Evolutionary conservation across 202 grass and related monocot genomes (phyloP).

Genomic region (Schoenoplectus triqueter): DNA sequence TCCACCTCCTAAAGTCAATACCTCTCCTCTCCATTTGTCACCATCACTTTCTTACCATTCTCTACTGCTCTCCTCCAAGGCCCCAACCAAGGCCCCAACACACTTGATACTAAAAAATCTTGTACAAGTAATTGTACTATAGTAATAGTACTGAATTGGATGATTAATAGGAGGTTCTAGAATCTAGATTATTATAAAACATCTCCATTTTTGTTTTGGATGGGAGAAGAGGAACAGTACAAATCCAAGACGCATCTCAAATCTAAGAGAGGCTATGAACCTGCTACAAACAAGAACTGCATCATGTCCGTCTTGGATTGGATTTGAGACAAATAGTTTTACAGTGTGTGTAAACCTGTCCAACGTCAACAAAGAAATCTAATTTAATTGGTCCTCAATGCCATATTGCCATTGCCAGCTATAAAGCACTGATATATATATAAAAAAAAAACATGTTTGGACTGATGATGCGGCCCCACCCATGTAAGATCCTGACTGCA

Average conservation of each 20-base stretch:
- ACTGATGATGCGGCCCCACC: constrained; percentile 11
- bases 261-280: constrained; percentile 1
- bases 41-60: neutral
- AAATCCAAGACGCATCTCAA: neutral
- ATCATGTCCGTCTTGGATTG: neutral
- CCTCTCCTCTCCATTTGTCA: constrained; percentile 14
- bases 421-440: constrained; percentile 1
- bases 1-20: constrained; percentile 16
- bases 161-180: neutral
- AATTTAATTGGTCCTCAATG: neutral
- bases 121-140: neutral
- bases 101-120: neutral
- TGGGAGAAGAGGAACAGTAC: neutral
- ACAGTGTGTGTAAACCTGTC: constrained; percentile 8
- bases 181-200: neutral
- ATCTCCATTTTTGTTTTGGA: neutral
- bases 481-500: constrained; percentile 38
- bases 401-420: constrained; percentile 22
- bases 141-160: constrained; percentile 3
- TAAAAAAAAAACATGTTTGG: neutral
- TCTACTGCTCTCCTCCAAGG: neutral
- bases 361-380: constrained; percentile 13
- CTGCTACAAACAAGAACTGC: neutral
- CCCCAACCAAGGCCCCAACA: neutral
- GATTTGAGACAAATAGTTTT: constrained; percentile 17